phyloP scores from a whole-genome alignment of 345 rosid species.

The Populus ilicifolia region DNA sequence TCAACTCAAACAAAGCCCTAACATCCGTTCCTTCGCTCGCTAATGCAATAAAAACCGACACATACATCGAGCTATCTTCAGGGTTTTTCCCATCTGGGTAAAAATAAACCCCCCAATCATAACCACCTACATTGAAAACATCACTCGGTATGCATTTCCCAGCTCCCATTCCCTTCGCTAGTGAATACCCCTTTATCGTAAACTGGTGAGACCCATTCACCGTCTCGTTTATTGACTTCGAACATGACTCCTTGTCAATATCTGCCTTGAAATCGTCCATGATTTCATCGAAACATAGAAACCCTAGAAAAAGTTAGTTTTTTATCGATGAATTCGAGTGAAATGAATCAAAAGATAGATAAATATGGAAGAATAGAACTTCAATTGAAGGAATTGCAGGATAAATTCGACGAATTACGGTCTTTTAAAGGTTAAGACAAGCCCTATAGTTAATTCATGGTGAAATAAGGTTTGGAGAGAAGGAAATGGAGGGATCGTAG shows the following conservation, averaged over 20 bases:
- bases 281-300: constrained; percentile 29
- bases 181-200: constrained; percentile 70
- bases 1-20: constrained; percentile 83
- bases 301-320: not conserved
- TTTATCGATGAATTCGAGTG: not conserved
- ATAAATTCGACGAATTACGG: not conserved
- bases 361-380: not conserved
- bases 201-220: constrained; percentile 82
- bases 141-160: constrained; percentile 84
- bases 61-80: constrained; percentile 64
- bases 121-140: constrained; percentile 78
- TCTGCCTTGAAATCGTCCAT: constrained; percentile 42
- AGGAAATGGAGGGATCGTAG: not conserved
- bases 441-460: not conserved
- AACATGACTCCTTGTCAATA: constrained; percentile 38
- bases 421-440: not conserved
- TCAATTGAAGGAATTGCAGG: not conserved
- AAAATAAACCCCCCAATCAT: constrained; percentile 88
- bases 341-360: not conserved
- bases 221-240: constrained; percentile 66
- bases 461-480: not conserved
- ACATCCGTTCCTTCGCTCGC: constrained; percentile 90
- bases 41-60: constrained; percentile 80
- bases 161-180: constrained; percentile 74
- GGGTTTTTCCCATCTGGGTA: constrained; percentile 91